Evolutionary conservation across 2,329 filamentous ascomycete genomes (phyloP).

Genomic region (Lasiodiplodia citricola): DNA sequence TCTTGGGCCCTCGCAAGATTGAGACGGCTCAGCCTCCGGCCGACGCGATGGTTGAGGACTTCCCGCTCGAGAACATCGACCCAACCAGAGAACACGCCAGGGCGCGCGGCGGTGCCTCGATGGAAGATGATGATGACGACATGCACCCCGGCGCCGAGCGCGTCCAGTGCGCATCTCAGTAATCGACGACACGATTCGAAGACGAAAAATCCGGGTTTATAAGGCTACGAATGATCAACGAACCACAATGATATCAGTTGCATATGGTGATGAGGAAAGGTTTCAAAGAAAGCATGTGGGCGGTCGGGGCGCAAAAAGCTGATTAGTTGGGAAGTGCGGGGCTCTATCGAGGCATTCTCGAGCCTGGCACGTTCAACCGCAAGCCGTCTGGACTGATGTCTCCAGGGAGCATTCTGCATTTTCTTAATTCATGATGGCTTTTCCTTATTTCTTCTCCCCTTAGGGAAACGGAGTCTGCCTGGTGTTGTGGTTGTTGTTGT

Average conservation of each 20-base stretch:
- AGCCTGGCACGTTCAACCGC: not conserved
- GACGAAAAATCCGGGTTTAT: conserved; percentile 14
- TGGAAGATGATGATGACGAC: conserved; percentile 70
- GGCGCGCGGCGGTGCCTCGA: conserved; percentile 65
- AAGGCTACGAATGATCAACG: conserved; percentile 23
- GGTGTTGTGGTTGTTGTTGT: conserved; percentile 14
- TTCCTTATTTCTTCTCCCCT: conserved; percentile 1
- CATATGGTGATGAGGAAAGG: conserved; percentile 18
- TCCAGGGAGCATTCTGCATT: conserved; percentile 7
- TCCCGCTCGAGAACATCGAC: conserved; percentile 84
- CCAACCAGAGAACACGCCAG: conserved; percentile 65
- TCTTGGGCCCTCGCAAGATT: conserved; percentile 73
- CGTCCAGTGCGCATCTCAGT: conserved; percentile 88
- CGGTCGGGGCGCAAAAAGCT: conserved; percentile 20
- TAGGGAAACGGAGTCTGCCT: conserved; percentile 20
- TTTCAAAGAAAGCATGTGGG: conserved; percentile 20
- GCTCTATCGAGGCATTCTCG: not conserved
- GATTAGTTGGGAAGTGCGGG: conserved; percentile 23
- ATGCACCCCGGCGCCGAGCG: conserved; percentile 71
- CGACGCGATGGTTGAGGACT: conserved; percentile 92
- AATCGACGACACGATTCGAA: conserved; percentile 48
- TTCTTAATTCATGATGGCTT: conserved; percentile 25
- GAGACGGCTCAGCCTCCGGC: conserved; percentile 70
- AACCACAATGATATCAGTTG: conserved; percentile 22
- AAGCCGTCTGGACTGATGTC: not conserved